These are phyloP conservation scores for Aspergillus eucalypticola DNA, from an alignment of 2,329 filamentous ascomycete species.

Conservation along the genomic window DNA sequence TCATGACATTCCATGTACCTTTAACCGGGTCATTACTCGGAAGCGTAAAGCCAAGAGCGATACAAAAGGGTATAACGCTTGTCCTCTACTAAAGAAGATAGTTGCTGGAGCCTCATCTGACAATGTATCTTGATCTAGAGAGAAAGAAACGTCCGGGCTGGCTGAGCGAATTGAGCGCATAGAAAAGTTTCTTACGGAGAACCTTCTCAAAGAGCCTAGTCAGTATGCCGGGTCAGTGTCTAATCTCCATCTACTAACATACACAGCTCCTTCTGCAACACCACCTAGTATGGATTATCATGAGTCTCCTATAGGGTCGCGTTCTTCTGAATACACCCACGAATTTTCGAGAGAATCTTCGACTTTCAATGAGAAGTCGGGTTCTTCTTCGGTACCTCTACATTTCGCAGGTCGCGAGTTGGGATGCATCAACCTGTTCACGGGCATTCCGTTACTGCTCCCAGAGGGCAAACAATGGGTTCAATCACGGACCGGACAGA, in stretches of 20 bases:
- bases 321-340: not conserved
- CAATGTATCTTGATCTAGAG: slow-evolving; percentile 11
- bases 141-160: slow-evolving; percentile 30
- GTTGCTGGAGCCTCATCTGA: not conserved
- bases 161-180: slow-evolving; percentile 45
- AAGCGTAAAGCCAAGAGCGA: slow-evolving; percentile 30
- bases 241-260: slow-evolving; percentile 2
- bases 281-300: slow-evolving; percentile 6
- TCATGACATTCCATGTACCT: slow-evolving; percentile 52
- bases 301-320: not conserved
- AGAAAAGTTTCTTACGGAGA: slow-evolving; percentile 40
- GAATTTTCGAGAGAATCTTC: slow-evolving; percentile 3
- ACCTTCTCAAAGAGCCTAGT: slow-evolving; percentile 29
- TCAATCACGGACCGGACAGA: slow-evolving; percentile 47
- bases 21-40: slow-evolving; percentile 35
- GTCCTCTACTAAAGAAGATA: not conserved
- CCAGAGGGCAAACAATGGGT: slow-evolving; percentile 53
- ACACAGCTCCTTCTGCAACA: slow-evolving; percentile 20
- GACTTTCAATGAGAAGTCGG: slow-evolving; percentile 16
- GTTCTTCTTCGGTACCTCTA: slow-evolving; percentile 40
- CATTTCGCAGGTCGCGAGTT: slow-evolving; percentile 53
- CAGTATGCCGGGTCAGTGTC: not conserved
- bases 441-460: slow-evolving; percentile 54
- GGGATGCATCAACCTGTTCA: slow-evolving; percentile 50
- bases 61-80: slow-evolving; percentile 22